A percentile compares a stretch with the other conserved stretches of the same genome.
phyloP scores from a whole-genome alignment of 176 grass and related monocot genomes.

The Calamus simplicifolius region DNA sequence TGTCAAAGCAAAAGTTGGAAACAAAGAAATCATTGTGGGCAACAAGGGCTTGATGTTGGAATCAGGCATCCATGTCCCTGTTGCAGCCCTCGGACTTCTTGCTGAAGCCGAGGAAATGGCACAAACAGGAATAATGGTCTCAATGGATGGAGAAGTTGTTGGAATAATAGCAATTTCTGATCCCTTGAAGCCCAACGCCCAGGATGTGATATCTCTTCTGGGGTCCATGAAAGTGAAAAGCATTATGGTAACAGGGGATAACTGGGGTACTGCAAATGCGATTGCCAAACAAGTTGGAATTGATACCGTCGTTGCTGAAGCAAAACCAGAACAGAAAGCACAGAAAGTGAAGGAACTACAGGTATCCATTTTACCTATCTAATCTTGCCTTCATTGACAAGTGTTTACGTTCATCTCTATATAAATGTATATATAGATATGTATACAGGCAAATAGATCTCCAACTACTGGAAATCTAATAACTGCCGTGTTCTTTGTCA shows the following conservation, averaged over 20 bases:
- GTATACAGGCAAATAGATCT: too few species aligned
- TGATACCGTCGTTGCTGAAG: slow-evolving; percentile 59
- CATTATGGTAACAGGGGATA: slow-evolving; percentile 97
- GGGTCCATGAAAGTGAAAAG: slow-evolving; percentile 79
- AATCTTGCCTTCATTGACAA: not conserved
- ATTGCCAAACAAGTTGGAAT: slow-evolving; percentile 79
- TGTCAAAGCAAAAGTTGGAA: slow-evolving; percentile 45
- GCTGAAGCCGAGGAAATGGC: slow-evolving; percentile 64
- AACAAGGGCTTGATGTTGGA: slow-evolving; percentile 83
- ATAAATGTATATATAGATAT: too few species aligned
- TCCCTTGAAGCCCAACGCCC: slow-evolving; percentile 64
- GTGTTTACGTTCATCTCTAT: too few species aligned
- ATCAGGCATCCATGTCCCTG: slow-evolving; percentile 36
- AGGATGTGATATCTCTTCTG: slow-evolving; percentile 68
- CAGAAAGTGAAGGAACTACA: slow-evolving; percentile 87
- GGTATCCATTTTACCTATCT: slow-evolving; percentile 24
- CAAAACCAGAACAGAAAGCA: slow-evolving; percentile 80
- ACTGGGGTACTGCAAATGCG: slow-evolving; percentile 90
- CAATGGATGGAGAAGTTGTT: slow-evolving; percentile 45
- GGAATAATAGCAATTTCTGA: slow-evolving; percentile 87
- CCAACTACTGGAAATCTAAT: too few species aligned
- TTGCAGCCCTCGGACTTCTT: slow-evolving; percentile 64
- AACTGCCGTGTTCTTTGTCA: too few species aligned
- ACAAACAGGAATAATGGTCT: slow-evolving; percentile 66
- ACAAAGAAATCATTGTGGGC: slow-evolving; percentile 48